A percentile compares a stretch with the other conserved stretches of the same genome.
phyloP scores from a whole-genome alignment of 495 filamentous ascomycete species.

The Penicillium simplicissimum region DNA sequence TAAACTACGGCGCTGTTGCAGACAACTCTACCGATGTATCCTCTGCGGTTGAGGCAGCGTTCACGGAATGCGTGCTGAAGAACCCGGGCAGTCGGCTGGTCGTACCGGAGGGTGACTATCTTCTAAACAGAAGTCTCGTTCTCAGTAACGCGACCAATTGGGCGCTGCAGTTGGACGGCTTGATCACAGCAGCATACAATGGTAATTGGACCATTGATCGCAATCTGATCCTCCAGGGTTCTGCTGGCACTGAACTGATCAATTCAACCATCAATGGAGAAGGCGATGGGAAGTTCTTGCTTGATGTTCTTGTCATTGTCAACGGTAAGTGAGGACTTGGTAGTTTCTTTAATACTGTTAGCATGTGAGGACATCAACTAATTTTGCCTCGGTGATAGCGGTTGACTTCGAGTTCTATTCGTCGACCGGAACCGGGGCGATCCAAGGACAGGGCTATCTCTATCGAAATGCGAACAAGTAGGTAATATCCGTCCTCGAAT shows the following conservation, averaged over 20 bases:
- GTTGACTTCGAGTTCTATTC: constrained; percentile 49
- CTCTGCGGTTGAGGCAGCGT: constrained; percentile 37
- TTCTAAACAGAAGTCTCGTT: constrained; percentile 30
- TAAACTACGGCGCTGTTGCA: constrained; percentile 46
- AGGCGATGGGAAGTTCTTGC: constrained; percentile 31
- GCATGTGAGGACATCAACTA: not conserved
- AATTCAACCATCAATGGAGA: constrained; percentile 46
- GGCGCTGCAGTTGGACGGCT: constrained; percentile 47
- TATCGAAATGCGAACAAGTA: constrained; percentile 33
- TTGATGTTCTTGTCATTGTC: constrained; percentile 32
- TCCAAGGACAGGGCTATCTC: constrained; percentile 49
- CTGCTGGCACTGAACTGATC: constrained; percentile 25
- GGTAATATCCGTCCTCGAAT: not conserved
- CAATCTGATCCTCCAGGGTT: constrained; percentile 31
- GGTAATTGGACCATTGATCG: constrained; percentile 38
- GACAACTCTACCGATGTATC: constrained; percentile 46
- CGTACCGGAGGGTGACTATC: constrained; percentile 45
- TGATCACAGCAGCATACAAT: constrained; percentile 38
- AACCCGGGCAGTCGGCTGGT: constrained; percentile 33
- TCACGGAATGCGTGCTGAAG: constrained; percentile 36
- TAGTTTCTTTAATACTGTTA: not conserved
- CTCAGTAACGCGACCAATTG: constrained; percentile 38
- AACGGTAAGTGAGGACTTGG: constrained; percentile 25
- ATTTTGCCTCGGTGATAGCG: constrained; percentile 8
- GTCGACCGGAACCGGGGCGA: constrained; percentile 42